These are phyloP conservation scores for Fusarium odoratissimum DNA, from an alignment of 2,329 filamentous ascomycete genomes.

Conservation along the genomic window DNA sequence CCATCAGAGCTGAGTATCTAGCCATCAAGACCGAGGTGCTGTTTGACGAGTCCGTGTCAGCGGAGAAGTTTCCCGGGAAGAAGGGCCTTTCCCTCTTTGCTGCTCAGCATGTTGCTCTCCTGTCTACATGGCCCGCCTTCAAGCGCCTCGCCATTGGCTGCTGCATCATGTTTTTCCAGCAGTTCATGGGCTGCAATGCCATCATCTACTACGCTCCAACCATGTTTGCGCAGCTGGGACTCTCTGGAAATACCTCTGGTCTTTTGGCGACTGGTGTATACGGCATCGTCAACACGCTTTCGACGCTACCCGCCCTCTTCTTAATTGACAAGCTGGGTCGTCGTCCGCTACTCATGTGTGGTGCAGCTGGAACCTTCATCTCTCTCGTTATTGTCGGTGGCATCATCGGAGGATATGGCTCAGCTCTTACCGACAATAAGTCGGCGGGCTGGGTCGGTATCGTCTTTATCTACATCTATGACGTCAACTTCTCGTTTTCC, in stretches of 20 bases:
- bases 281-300: conserved; percentile 65
- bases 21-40: conserved; percentile 43
- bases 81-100: conserved; percentile 48
- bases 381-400: conserved; percentile 66
- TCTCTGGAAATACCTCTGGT: conserved; percentile 55
- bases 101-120: conserved; percentile 22
- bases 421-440: conserved; percentile 49
- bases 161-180: conserved; percentile 68
- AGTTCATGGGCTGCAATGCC: conserved; percentile 51
- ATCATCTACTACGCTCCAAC: conserved; percentile 69
- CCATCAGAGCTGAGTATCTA: conserved; percentile 40
- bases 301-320: conserved; percentile 57
- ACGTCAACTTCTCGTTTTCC: conserved; percentile 72
- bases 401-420: conserved; percentile 60
- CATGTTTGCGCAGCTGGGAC: conserved; percentile 48
- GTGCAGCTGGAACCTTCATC: conserved; percentile 71
- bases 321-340: conserved; percentile 68
- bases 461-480: conserved; percentile 72
- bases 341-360: conserved; percentile 71
- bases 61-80: conserved; percentile 49
- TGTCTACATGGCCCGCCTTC: conserved; percentile 53
- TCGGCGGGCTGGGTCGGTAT: conserved; percentile 67
- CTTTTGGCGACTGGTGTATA: conserved; percentile 69
- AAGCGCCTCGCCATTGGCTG: conserved; percentile 59
- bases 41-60: conserved; percentile 43